Percentiles rank a stretch among this genome's conserved stretches.
phyloP scores from a whole-genome alignment of 352 stramenopile species.

The Peronospora tabacina region DNA sequence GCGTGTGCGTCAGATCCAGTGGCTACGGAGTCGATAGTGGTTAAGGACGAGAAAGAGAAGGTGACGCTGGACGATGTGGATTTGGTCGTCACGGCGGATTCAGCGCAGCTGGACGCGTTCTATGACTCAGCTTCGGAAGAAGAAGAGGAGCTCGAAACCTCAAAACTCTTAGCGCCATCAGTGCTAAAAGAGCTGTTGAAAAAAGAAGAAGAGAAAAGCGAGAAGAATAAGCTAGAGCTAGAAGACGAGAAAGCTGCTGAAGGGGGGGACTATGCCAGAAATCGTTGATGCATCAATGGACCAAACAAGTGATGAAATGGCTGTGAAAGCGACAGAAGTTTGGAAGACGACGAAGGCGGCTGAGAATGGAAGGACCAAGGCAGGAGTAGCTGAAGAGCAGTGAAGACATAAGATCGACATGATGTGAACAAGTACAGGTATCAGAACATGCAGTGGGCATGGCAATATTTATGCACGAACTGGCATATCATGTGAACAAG shows the following conservation, averaged over 20 bases:
- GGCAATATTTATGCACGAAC: conserved; percentile 27
- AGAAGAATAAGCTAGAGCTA: conserved; percentile 8
- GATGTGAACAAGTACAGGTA: conserved; percentile 9
- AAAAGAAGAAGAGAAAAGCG: conserved; percentile 34
- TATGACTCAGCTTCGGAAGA: conserved; percentile 59
- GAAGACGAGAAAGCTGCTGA: not conserved
- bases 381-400: not conserved
- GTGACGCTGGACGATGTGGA: conserved; percentile 71
- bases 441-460: conserved; percentile 17
- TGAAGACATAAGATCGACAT: conserved; percentile 12
- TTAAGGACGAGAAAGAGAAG: conserved; percentile 8
- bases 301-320: not conserved
- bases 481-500: conserved; percentile 3
- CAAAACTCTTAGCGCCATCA: conserved; percentile 11
- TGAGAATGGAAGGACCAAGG: not conserved
- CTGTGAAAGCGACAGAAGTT: not conserved
- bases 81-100: conserved; percentile 54
- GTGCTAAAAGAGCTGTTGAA: conserved; percentile 11
- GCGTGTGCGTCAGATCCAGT: conserved; percentile 39
- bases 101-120: conserved; percentile 57
- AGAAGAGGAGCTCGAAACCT: conserved; percentile 11
- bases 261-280: not conserved
- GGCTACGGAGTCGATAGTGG: conserved; percentile 3
- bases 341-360: not conserved
- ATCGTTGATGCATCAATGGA: not conserved